Evolutionary conservation across 2,329 filamentous ascomycete species (phyloP).

Genomic region (Apiospora aurea): DNA sequence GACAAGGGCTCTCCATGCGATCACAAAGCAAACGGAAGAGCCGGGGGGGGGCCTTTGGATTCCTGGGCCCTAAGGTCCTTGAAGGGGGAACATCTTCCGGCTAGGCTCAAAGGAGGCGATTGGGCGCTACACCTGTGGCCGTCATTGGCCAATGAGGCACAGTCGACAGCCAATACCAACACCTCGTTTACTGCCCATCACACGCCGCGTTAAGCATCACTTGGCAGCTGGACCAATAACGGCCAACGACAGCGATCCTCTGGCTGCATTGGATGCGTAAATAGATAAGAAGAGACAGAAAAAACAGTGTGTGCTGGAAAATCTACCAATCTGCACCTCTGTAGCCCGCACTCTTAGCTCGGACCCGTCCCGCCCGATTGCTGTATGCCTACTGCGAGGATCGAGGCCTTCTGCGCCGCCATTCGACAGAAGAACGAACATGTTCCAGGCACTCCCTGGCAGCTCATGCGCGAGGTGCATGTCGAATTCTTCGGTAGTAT

Average conservation of each 20-base stretch:
- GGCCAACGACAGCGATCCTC: slow-evolving; percentile 31
- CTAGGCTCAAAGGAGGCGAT: slow-evolving; percentile 43
- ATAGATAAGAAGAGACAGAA: slow-evolving; percentile 1
- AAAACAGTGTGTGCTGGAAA: not conserved
- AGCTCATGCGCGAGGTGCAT: slow-evolving; percentile 17
- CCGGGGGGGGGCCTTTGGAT: not conserved
- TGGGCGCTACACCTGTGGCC: slow-evolving; percentile 48
- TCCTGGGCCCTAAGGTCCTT: slow-evolving; percentile 13
- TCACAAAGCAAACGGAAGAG: slow-evolving; percentile 25
- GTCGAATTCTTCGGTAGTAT: slow-evolving; percentile 5
- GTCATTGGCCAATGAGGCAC: slow-evolving; percentile 42
- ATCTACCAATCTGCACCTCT: not conserved
- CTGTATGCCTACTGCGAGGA: slow-evolving; percentile 14
- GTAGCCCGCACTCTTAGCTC: not conserved
- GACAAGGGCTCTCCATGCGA: slow-evolving; percentile 20
- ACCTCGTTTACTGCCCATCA: slow-evolving; percentile 41
- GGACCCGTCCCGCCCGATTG: slow-evolving; percentile 22
- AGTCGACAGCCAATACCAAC: slow-evolving; percentile 40
- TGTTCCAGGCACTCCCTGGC: slow-evolving; percentile 7
- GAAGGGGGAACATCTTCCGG: slow-evolving; percentile 26
- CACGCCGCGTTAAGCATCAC: slow-evolving; percentile 33
- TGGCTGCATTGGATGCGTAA: slow-evolving; percentile 33
- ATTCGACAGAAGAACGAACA: slow-evolving; percentile 15
- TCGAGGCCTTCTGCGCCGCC: slow-evolving; percentile 13
- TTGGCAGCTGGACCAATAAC: slow-evolving; percentile 33